phyloP scores from a whole-genome alignment of 208 protist species.

The Crithidia acanthocephali region DNA sequence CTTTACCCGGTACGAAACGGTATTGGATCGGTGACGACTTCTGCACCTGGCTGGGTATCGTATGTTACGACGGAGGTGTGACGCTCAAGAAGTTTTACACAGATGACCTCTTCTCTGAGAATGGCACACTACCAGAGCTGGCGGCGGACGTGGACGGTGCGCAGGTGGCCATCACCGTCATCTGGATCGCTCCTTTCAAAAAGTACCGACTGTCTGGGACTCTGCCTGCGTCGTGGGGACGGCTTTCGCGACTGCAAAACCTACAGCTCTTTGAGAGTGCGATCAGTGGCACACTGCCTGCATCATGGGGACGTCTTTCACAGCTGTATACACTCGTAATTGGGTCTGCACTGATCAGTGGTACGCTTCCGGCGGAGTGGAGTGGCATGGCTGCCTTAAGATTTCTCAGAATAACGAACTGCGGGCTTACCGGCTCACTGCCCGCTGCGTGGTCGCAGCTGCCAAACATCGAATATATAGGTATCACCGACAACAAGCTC shows the following conservation, averaged over 20 bases:
- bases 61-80: neutral
- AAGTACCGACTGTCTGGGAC: too few relatives aligned
- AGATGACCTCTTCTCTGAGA: neutral
- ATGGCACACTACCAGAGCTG: slow-evolving; percentile 1
- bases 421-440: slow-evolving; percentile 6
- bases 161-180: neutral
- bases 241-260: too few relatives aligned
- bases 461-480: neutral
- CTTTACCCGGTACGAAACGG: neutral
- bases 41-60: neutral
- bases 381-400: too few relatives aligned
- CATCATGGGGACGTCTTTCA: neutral
- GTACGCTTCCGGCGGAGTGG: too few relatives aligned
- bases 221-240: too few relatives aligned
- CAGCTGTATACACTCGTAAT: too few relatives aligned
- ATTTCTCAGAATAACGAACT: neutral
- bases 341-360: too few relatives aligned
- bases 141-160: neutral
- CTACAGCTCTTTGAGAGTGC: too few relatives aligned
- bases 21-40: neutral
- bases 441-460: neutral
- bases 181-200: neutral
- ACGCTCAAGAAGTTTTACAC: neutral
- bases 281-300: neutral
- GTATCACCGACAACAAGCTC: too few relatives aligned